Evolutionary conservation across 2,329 filamentous ascomycete species (phyloP), one percentile per base, ranked within the genome.

Genomic region (Colletotrichum nymphaeae): DNA sequence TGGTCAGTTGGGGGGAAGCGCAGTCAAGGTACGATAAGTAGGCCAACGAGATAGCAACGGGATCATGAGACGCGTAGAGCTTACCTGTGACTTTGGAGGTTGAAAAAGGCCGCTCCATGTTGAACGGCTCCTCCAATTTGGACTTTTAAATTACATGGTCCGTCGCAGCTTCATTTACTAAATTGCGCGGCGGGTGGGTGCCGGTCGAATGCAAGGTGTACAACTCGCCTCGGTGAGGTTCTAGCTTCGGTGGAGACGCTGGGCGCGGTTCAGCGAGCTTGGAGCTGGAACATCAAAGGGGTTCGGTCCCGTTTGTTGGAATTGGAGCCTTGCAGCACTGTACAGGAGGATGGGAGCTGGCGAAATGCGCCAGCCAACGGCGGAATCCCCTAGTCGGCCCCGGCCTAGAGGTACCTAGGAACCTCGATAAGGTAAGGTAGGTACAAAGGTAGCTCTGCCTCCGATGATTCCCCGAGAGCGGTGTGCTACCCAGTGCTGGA

Each of bases 61-160:
- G 55, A 60, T 37, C n/a, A 52, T 26, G 37, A 56, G 65, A 19
- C 49, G 28, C 14, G 62, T 14, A 49, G 12, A 9, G 35, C 82
- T 67, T 85, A 94, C 93, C 92, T 81, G 92, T 94, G 79, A 95
- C 93, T 88, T 94, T 94, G 78, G 92, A 94, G 78, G 91, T 92
- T 80, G 92, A 92, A 76, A 89, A 90, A 77, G 89, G 87, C 85
- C 91, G 88, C 85, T 92, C 90, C 90, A 92, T 92, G 79, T 82
- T 83, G 83, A 80, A 82, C 80, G 83, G 69, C 76, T 76, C 75
- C 66, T 73, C 71, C 67, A 59, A 52, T 52, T 35, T 70, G 67
- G 32, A 26, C 19, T 62, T n/a, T 60, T 62, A 30, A 52, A 52
- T 66, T 66, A 73, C 71, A 73, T 73, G 60, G 56, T 62, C 67